These are phyloP conservation scores for Microcyclospora pomicola DNA, from an alignment of 2,329 filamentous ascomycete genomes.

Conservation along the genomic window DNA sequence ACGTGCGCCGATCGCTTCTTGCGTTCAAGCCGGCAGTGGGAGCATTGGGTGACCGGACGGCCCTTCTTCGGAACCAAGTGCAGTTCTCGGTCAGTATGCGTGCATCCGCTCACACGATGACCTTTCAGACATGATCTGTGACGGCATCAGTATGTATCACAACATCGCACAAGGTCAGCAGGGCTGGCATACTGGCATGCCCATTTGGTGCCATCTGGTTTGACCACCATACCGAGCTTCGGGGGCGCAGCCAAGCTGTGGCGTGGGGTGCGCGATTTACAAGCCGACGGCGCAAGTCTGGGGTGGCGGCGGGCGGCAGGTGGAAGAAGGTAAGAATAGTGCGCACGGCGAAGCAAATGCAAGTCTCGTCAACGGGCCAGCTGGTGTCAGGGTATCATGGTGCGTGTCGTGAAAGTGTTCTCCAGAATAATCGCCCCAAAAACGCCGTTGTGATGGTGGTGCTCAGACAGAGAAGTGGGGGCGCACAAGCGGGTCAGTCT, in stretches of 20 bases:
- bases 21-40: constrained; percentile 89
- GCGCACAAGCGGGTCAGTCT: constrained; percentile 6
- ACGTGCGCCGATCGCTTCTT: constrained; percentile 91
- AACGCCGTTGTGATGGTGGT: constrained; percentile 6
- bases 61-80: constrained; percentile 97
- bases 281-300: background rate
- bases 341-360: constrained; percentile 1
- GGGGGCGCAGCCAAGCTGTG: background rate
- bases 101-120: constrained; percentile 97
- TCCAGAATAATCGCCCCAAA: constrained; percentile 4
- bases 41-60: constrained; percentile 91
- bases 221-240: constrained; percentile 21
- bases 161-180: background rate
- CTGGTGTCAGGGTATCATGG: constrained; percentile 5
- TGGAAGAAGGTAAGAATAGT: constrained; percentile 1
- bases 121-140: constrained; percentile 76
- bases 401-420: constrained; percentile 3
- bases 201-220: constrained; percentile 77
- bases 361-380: background rate
- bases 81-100: constrained; percentile 81
- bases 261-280: constrained; percentile 8
- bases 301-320: constrained; percentile 1
- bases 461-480: constrained; percentile 2
- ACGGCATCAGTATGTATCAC: background rate
- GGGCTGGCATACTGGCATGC: constrained; percentile 53